Evolutionary conservation across 345 rosid genomes (phyloP).

Genomic region (Eucalyptus pauciflora): DNA sequence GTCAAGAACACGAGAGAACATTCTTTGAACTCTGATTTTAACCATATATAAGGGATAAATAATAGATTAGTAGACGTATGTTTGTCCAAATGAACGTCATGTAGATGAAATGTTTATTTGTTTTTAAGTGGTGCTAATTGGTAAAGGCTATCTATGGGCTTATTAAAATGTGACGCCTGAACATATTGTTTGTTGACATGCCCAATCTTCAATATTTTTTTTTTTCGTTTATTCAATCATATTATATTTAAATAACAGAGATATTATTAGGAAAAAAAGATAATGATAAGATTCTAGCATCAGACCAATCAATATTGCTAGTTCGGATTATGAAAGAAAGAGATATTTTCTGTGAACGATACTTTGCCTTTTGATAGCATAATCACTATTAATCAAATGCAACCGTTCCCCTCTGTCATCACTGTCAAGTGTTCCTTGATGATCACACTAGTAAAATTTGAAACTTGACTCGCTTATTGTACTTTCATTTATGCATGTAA

Average conservation of each 20-base stretch:
- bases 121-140: not conserved
- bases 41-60: not conserved
- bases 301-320: not conserved
- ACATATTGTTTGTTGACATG: not conserved
- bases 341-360: not conserved
- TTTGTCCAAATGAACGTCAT: not conserved
- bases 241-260: not conserved
- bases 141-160: not conserved
- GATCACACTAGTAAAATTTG: too few species aligned
- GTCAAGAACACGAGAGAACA: not conserved
- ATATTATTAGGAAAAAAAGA: not conserved
- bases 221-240: accelerated
- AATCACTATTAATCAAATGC: not conserved
- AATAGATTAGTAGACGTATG: not conserved
- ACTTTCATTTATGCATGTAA: too few species aligned
- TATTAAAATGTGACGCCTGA: not conserved
- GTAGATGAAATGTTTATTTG: not conserved
- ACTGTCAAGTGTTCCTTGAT: not conserved
- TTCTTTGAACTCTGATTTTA: not conserved
- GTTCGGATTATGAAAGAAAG: not conserved
- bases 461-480: not conserved
- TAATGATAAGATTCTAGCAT: not conserved
- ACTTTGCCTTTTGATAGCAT: not conserved
- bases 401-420: not conserved
- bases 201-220: not conserved